Conservation (phyloP, 176 grass and related monocot species). For the Leersia perrieri region DNA sequence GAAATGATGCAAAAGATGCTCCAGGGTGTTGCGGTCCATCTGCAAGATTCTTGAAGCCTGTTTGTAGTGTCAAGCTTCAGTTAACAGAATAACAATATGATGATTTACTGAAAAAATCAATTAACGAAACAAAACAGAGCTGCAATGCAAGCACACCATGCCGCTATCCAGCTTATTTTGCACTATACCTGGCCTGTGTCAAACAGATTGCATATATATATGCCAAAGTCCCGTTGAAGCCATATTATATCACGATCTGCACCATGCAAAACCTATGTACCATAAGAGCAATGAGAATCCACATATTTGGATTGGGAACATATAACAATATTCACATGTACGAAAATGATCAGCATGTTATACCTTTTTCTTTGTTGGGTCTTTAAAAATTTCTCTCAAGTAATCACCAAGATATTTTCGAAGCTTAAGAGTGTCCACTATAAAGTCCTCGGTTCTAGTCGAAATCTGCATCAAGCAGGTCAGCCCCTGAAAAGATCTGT, state of each 20-base stretch:
- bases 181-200: conserved; percentile 88
- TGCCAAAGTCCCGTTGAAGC: conserved; percentile 92
- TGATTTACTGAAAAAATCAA: conserved; percentile 18
- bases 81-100: conserved; percentile 20
- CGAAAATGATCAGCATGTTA: background rate
- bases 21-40: conserved; percentile 87
- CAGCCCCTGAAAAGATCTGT: conserved; percentile 88
- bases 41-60: conserved; percentile 86
- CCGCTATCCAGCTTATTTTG: background rate
- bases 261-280: conserved; percentile 85
- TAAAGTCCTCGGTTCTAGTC: conserved; percentile 90
- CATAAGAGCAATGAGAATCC: conserved; percentile 32
- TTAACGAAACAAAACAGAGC: background rate
- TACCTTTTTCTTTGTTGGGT: conserved; percentile 85
- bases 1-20: conserved; percentile 87
- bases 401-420: conserved; percentile 73
- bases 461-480: conserved; percentile 99
- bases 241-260: conserved; percentile 91
- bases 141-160: conserved; percentile 8
- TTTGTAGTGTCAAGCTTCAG: conserved; percentile 37
- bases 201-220: conserved; percentile 93
- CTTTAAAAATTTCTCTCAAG: conserved; percentile 75
- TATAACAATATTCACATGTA: conserved; percentile 11
- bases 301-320: background rate
- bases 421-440: conserved; percentile 92